phyloP scores from a whole-genome alignment of 2,329 filamentous ascomycete species.

The Tolypocladium nubicola region DNA sequence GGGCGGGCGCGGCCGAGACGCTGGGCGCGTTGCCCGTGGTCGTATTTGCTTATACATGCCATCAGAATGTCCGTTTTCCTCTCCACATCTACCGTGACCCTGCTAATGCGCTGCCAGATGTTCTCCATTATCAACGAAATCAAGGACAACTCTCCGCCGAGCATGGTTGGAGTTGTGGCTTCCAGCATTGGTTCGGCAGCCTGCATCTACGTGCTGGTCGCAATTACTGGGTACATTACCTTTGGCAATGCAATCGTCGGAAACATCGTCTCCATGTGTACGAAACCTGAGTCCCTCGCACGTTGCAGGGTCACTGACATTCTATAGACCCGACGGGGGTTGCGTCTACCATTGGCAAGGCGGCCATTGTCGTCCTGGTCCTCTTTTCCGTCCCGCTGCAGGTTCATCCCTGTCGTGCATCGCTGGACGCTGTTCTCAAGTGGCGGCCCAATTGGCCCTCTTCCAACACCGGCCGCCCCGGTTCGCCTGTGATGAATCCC shows the following conservation, averaged over 20 bases:
- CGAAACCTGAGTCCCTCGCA: slow-evolving; percentile 18
- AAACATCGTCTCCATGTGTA: slow-evolving; percentile 92
- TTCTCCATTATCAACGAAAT: slow-evolving; percentile 98
- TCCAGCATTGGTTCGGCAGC: slow-evolving; percentile 85
- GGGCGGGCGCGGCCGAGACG: slow-evolving; percentile 67
- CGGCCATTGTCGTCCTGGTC: slow-evolving; percentile 90
- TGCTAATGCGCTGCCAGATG: slow-evolving; percentile 52
- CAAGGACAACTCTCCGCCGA: slow-evolving; percentile 63
- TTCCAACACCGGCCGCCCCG: slow-evolving; percentile 24
- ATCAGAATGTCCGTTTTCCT: slow-evolving; percentile 67
- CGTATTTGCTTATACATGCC: slow-evolving; percentile 98
- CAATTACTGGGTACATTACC: slow-evolving; percentile 89
- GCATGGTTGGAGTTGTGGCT: slow-evolving; percentile 67
- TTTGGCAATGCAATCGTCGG: slow-evolving; percentile 84
- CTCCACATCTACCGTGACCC: not conserved
- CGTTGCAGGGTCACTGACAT: not conserved
- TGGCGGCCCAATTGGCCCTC: slow-evolving; percentile 61
- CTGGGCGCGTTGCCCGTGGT: slow-evolving; percentile 87
- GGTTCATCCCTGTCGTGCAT: slow-evolving; percentile 92
- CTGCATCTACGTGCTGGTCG: slow-evolving; percentile 78
- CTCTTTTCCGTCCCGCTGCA: slow-evolving; percentile 95
- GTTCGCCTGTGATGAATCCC: slow-evolving; percentile 30
- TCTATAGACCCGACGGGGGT: slow-evolving; percentile 34
- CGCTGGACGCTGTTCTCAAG: slow-evolving; percentile 83
- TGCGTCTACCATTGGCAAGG: slow-evolving; percentile 83